Percentiles rank a stretch among this genome's conserved stretches.
These are phyloP conservation scores for Guadua angustifolia DNA, from an alignment of 176 grass and related monocot species.

Conservation along the genomic window DNA sequence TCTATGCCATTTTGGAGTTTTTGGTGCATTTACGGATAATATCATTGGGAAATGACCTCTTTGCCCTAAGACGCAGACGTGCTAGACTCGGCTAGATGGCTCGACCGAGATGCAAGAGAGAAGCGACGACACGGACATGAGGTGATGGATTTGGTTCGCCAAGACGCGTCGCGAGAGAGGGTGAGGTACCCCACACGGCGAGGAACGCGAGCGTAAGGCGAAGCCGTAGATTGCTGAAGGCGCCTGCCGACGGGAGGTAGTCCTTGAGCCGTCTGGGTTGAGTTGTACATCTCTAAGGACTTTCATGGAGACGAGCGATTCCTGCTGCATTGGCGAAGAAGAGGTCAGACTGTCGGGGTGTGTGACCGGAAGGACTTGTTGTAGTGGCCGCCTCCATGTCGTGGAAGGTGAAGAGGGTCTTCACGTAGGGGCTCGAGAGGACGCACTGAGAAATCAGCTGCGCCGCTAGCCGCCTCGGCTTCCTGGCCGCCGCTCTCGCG, in stretches of 20 bases:
- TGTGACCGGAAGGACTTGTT: slow-evolving; percentile 69
- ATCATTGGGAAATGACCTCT: too few relatives aligned
- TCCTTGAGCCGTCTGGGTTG: slow-evolving; percentile 58
- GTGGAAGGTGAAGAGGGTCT: slow-evolving; percentile 68
- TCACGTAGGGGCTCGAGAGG: slow-evolving; percentile 72
- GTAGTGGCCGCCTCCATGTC: slow-evolving; percentile 52
- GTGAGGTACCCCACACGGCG: slow-evolving; percentile 69
- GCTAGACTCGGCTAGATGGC: too few relatives aligned
- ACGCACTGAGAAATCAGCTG: slow-evolving; percentile 59
- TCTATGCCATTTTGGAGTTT: too few relatives aligned
- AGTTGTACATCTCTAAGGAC: slow-evolving; percentile 94
- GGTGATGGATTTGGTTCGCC: slow-evolving; percentile 79
- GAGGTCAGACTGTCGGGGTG: slow-evolving; percentile 92
- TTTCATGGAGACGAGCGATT: slow-evolving; percentile 69
- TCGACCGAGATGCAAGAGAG: slow-evolving; percentile 81
- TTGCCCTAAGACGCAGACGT: too few relatives aligned
- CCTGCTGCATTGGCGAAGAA: slow-evolving; percentile 93
- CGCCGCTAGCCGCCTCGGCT: slow-evolving; percentile 38
- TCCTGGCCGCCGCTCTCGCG: slow-evolving; percentile 39
- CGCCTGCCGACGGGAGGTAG: slow-evolving; percentile 86
- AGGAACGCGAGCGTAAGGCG: slow-evolving; percentile 74
- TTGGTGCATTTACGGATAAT: too few relatives aligned
- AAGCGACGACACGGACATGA: slow-evolving; percentile 77
- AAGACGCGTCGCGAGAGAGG: slow-evolving; percentile 52
- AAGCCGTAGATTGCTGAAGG: slow-evolving; percentile 77